Evolutionary conservation across 441 rosid genomes (phyloP).

Genomic region (Populus trichocarpa): DNA sequence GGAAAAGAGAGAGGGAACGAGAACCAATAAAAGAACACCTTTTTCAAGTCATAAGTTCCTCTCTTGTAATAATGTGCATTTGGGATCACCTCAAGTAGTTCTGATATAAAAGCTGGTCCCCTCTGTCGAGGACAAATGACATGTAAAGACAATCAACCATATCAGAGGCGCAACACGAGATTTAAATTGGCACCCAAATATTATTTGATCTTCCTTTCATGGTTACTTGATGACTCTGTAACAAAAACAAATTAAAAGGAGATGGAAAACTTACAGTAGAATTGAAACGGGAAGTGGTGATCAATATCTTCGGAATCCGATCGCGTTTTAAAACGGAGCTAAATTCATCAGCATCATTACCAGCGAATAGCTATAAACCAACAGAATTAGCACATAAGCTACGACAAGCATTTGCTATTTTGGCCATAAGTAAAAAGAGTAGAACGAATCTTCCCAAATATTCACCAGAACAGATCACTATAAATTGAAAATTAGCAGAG

Average conservation of each 20-base stretch:
- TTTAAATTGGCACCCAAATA: neutral
- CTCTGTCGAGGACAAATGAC: slow-evolving; percentile 42
- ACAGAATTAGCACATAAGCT: neutral
- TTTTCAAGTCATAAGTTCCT: slow-evolving; percentile 88
- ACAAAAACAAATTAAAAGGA: slow-evolving; percentile 5
- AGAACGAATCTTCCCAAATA: too few species aligned
- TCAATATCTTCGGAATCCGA: slow-evolving; percentile 55
- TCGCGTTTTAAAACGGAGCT: slow-evolving; percentile 56
- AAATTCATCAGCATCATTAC: slow-evolving; percentile 87
- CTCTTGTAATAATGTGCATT: slow-evolving; percentile 71
- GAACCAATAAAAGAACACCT: slow-evolving; percentile 37
- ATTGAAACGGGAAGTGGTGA: slow-evolving; percentile 90
- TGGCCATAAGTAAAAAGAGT: neutral
- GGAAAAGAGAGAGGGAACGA: neutral
- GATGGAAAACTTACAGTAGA: slow-evolving; percentile 57
- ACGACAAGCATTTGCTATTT: neutral
- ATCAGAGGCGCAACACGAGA: neutral
- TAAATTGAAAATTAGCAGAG: too few species aligned
- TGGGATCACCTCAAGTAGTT: slow-evolving; percentile 74
- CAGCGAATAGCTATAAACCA: slow-evolving; percentile 63
- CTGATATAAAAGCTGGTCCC: slow-evolving; percentile 79
- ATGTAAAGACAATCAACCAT: neutral
- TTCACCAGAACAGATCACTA: too few species aligned
- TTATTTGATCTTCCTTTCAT: neutral
- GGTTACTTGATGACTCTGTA: neutral